Evolutionary conservation across 2,329 filamentous ascomycete genomes (phyloP), one percentile per base, ranked within the genome.

Genomic region (Juglanconis sp.): DNA sequence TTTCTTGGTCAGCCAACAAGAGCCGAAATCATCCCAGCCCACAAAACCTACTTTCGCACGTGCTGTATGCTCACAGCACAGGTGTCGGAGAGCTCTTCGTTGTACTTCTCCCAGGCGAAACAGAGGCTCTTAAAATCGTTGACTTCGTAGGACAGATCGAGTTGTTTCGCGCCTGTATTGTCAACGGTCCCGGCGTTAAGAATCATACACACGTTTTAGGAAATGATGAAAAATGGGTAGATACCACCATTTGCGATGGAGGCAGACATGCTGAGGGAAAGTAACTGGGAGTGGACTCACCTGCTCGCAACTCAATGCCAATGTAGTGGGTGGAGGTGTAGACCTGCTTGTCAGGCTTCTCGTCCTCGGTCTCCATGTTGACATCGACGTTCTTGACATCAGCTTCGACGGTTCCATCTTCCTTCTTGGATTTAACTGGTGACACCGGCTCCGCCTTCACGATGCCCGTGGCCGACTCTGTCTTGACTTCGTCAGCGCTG

Each of bases 291-390:
- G 50, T 49, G 50, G 49, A 77, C 84, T 72, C 81, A 92, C 91
- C 88, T 79, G 88, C 84, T 42, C 82, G 81, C 58, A 97, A 77
- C 68, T 94, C 89, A 52, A 98, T 81, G 40, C 95, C 95, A 70
- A 99, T 92, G 71, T 98, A 99, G 73, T 93, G 94, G 1, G 93
- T 97, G 31, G 92, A 92, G 0, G 94, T 98, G 72, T 91, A 96
- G 34, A 98, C 78, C 59, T 80, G 78, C 48, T 73, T 66, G 47
- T 69, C 53, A n/a, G 53, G 31, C 40, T 65, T 53, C 3, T 53
- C 59, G 2, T 59, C 59, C 30, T 66, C 65, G 3, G 66, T 58
- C 44, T 68, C 68, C 17, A 59, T 34, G 60, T 70, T 69, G 42
- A 64, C 58, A 32, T 69, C 66, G 24, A 63, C 49, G 46, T 51